phyloP scores from a whole-genome alignment of 163 green algal genomes.

The Coccomyxa subellipsoidea region DNA sequence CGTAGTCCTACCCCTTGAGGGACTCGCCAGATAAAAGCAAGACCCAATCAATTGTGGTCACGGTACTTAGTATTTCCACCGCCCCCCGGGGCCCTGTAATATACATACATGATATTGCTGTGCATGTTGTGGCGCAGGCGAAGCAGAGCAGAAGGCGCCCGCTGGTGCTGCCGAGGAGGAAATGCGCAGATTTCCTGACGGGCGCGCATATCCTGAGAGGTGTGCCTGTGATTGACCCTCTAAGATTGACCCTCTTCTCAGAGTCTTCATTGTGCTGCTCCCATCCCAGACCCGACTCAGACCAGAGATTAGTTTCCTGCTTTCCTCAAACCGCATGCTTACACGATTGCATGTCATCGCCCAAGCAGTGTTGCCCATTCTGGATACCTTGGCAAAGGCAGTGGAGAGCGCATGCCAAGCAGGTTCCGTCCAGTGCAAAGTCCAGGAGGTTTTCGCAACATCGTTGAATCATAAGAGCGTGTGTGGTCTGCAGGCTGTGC shows the following conservation, averaged over 20 bases:
- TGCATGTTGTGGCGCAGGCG: neutral
- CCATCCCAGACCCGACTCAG: neutral
- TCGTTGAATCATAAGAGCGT: neutral
- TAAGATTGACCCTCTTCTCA: neutral
- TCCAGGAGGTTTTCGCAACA: neutral
- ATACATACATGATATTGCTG: neutral
- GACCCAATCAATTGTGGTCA: too few species aligned
- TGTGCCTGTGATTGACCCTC: neutral
- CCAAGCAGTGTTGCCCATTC: too few species aligned
- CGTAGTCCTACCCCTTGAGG: too few species aligned
- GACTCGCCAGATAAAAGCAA: too few species aligned
- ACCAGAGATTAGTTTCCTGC: neutral
- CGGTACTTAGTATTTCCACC: too few species aligned
- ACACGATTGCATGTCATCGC: too few species aligned
- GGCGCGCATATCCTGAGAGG: neutral
- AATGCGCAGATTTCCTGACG: neutral
- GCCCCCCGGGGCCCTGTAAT: too few species aligned
- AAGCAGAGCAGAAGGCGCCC: neutral
- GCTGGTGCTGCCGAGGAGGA: neutral
- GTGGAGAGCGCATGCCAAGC: neutral
- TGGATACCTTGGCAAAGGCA: too few species aligned
- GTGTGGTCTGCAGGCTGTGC: neutral
- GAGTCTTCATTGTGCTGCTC: neutral
- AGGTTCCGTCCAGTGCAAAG: too few species aligned
- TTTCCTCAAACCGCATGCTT: too few species aligned